phyloP scores from a whole-genome alignment of 1,284 basidiomycete species.

The Volvariella volvacea region DNA sequence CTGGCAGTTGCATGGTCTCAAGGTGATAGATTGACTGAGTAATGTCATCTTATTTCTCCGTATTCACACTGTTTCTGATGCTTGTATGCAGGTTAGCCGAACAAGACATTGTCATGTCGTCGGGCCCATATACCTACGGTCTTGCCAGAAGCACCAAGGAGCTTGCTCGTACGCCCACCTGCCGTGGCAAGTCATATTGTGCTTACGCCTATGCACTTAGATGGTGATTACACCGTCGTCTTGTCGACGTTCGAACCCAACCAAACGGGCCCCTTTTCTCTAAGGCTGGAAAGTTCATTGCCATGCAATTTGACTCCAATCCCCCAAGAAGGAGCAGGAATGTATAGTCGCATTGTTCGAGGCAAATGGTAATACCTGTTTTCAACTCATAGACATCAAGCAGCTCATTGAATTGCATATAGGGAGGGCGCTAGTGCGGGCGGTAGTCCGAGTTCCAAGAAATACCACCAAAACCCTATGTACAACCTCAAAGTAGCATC shows the following conservation, averaged over 20 bases:
- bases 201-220: constrained; percentile 27
- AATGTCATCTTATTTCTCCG: constrained; percentile 18
- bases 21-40: constrained; percentile 73
- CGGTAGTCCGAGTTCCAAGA: constrained; percentile 59
- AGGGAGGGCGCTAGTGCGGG: constrained; percentile 52
- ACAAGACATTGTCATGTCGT: constrained; percentile 66
- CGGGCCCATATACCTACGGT: constrained; percentile 81
- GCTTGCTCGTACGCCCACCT: constrained; percentile 45
- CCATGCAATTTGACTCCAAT: constrained; percentile 72
- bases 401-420: background rate
- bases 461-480: constrained; percentile 62
- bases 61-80: constrained; percentile 2
- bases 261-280: constrained; percentile 56
- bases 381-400: background rate
- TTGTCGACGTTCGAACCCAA: constrained; percentile 79
- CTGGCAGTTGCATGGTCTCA: constrained; percentile 71
- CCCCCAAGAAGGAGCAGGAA: constrained; percentile 85
- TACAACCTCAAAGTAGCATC: constrained; percentile 56
- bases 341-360: constrained; percentile 67
- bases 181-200: background rate
- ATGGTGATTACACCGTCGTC: constrained; percentile 77
- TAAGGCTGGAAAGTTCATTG: constrained; percentile 57
- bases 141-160: constrained; percentile 51
- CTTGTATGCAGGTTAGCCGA: constrained; percentile 39
- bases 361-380: constrained; percentile 59